Conservation (phyloP, 2,329 filamentous ascomycete genomes). For the Fusarium denticulatum region DNA sequence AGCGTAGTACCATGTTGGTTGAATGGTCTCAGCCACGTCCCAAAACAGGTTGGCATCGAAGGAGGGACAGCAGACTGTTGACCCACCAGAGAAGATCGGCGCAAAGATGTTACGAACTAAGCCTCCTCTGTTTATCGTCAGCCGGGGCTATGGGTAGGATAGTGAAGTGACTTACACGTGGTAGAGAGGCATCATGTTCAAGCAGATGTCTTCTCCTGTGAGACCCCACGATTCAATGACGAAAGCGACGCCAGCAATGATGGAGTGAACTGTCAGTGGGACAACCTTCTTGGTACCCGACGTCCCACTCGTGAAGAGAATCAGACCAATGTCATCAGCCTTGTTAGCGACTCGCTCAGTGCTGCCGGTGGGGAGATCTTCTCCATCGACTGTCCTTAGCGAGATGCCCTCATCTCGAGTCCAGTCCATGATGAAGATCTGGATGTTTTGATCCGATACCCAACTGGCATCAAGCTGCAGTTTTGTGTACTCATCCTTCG, state of each 20-base stretch:
- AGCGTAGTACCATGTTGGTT: slow-evolving; percentile 15
- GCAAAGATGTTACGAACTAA: slow-evolving; percentile 9
- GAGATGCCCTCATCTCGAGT: neutral
- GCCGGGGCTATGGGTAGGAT: fast-evolving
- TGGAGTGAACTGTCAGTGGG: neutral
- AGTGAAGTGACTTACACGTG: neutral
- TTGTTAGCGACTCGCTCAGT: neutral
- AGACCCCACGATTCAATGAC: slow-evolving; percentile 19
- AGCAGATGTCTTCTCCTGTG: neutral
- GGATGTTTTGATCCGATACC: neutral
- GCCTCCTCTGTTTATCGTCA: neutral
- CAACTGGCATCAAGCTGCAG: neutral
- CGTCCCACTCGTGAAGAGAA: slow-evolving; percentile 3
- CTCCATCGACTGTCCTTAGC: neutral
- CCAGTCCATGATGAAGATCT: neutral
- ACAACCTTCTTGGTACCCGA: slow-evolving; percentile 18
- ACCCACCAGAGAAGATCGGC: neutral
- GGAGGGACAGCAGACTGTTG: slow-evolving; percentile 2
- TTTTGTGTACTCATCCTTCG: neutral
- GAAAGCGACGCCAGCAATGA: slow-evolving; percentile 1
- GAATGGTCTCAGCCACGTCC: neutral
- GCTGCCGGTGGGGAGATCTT: neutral
- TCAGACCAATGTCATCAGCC: slow-evolving; percentile 9
- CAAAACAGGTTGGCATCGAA: slow-evolving; percentile 12
- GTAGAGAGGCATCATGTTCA: slow-evolving; percentile 19